Percentiles rank a stretch among this genome's conserved stretches.
These are phyloP conservation scores for Cryptosporidium xiaoi DNA, from an alignment of 169 alveolate species.

Conservation along the genomic window DNA sequence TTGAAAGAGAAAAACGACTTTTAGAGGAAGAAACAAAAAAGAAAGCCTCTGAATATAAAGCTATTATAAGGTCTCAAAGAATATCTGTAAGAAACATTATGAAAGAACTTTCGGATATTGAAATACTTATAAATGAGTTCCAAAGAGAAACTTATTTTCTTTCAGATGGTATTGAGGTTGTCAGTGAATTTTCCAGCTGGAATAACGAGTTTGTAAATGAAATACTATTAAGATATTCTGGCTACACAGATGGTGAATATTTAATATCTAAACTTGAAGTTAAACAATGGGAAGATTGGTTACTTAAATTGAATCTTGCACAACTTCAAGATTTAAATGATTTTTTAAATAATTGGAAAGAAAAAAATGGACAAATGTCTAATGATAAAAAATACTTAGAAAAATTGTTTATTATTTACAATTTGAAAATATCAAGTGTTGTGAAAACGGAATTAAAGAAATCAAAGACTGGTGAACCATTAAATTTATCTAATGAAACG, in stretches of 20 bases:
- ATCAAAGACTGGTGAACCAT: neutral
- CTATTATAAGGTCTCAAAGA: slow-evolving; percentile 76
- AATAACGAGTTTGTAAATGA: neutral
- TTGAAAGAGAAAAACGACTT: slow-evolving; percentile 72
- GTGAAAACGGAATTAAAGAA: neutral
- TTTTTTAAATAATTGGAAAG: slow-evolving; percentile 40
- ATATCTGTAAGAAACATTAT: slow-evolving; percentile 75
- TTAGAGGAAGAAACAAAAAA: slow-evolving; percentile 75
- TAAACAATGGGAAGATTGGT: slow-evolving; percentile 69
- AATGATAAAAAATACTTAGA: neutral
- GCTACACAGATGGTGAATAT: neutral
- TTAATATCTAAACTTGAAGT: slow-evolving; percentile 3
- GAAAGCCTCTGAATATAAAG: slow-evolving; percentile 72
- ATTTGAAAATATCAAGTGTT: slow-evolving; percentile 2
- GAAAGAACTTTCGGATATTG: slow-evolving; percentile 38
- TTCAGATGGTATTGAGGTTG: neutral
- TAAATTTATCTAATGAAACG: neutral
- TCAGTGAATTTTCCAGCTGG: slow-evolving; percentile 37
- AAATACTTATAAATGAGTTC: slow-evolving; percentile 18
- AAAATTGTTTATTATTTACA: slow-evolving; percentile 18
- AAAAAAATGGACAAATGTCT: slow-evolving; percentile 7
- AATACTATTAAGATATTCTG: neutral
- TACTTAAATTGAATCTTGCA: slow-evolving; percentile 12
- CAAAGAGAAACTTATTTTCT: slow-evolving; percentile 2
- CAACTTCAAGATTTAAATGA: slow-evolving; percentile 21